Conservation (phyloP, 441 rosid genomes). For the Isatis lusitanica region DNA sequence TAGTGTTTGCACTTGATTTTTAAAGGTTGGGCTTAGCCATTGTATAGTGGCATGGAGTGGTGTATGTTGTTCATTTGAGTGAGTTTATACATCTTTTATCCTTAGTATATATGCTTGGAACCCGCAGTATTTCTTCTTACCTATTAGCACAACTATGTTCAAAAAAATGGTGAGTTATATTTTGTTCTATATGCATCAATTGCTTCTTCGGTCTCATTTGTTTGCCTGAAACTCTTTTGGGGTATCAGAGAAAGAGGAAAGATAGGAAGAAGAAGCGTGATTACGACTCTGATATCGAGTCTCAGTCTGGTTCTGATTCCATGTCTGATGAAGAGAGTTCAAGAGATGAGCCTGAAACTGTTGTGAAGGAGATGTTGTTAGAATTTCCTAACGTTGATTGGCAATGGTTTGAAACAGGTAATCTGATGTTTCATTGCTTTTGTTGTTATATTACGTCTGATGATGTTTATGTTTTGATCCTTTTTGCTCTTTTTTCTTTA, state of each 20-base stretch:
- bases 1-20: background rate
- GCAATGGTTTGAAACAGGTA: slow-evolving; percentile 75
- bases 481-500: slow-evolving; percentile 3
- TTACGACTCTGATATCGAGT: slow-evolving; percentile 41
- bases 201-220: too few relatives aligned
- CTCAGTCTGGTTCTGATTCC: slow-evolving; percentile 36
- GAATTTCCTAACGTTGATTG: slow-evolving; percentile 75
- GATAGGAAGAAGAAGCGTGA: slow-evolving; percentile 42
- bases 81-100: background rate
- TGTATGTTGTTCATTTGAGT: background rate
- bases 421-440: background rate
- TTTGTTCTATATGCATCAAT: too few relatives aligned
- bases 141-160: background rate
- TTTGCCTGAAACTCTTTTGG: too few relatives aligned
- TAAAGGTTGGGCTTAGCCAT: background rate
- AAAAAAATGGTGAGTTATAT: too few relatives aligned
- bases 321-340: slow-evolving; percentile 37
- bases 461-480: background rate
- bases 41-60: background rate
- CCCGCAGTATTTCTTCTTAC: background rate
- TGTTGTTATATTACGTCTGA: background rate
- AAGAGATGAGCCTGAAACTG: slow-evolving; percentile 48
- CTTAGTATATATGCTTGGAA: background rate
- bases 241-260: too few relatives aligned
- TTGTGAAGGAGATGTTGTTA: slow-evolving; percentile 47